phyloP scores from a whole-genome alignment of 176 grass and related monocot genomes.

The Elaeis guineensis region DNA sequence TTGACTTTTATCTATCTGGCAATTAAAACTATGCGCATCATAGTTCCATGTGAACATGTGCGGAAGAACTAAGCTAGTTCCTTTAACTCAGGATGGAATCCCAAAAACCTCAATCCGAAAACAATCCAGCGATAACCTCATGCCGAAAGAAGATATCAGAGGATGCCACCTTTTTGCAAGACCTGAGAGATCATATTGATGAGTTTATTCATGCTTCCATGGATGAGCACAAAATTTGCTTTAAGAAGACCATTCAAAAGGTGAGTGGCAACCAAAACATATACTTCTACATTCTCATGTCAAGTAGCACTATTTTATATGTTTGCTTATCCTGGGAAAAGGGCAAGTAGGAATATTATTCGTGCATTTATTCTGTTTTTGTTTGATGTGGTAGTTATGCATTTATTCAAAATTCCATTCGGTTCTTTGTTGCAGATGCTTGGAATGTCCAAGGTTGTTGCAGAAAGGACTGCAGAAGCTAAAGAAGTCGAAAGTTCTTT shows the following conservation, averaged over 20 bases:
- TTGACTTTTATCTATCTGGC: too few species aligned
- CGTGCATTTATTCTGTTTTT: too few species aligned
- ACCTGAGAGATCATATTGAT: slow-evolving; percentile 79
- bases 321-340: too few species aligned
- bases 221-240: slow-evolving; percentile 93
- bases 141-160: slow-evolving; percentile 81
- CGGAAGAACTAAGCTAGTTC: too few species aligned
- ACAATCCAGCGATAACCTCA: slow-evolving; percentile 43
- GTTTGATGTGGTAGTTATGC: too few species aligned
- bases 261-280: background rate
- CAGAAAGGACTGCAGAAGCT: slow-evolving; percentile 29
- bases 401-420: too few species aligned
- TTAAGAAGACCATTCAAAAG: slow-evolving; percentile 82
- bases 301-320: too few species aligned
- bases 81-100: slow-evolving; percentile 35
- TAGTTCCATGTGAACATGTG: too few species aligned
- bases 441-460: slow-evolving; percentile 78
- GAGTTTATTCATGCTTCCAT: slow-evolving; percentile 87
- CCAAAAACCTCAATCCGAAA: slow-evolving; percentile 32
- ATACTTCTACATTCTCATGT: too few species aligned
- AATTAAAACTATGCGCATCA: too few species aligned
- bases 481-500: slow-evolving; percentile 64
- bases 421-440: slow-evolving; percentile 59
- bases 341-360: too few species aligned
- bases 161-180: slow-evolving; percentile 51